Evolutionary conservation across 352 stramenopile species (phyloP), one percentile per base, ranked within the genome.

Genomic region (Pythium rishiriense): DNA sequence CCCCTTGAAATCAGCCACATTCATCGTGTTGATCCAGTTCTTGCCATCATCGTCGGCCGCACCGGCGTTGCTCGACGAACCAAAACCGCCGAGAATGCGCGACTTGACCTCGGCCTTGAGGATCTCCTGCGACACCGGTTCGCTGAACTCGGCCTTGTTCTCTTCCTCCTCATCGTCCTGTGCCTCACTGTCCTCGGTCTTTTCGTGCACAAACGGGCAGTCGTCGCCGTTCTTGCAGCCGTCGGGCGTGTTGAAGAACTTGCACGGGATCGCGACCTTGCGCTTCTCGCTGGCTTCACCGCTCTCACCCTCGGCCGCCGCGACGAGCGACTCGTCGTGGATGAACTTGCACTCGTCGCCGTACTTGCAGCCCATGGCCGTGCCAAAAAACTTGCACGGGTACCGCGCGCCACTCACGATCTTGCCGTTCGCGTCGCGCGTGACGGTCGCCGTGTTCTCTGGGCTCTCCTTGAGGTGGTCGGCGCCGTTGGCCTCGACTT

Each of bases 51-150:
- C 87, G 6, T 94, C 87, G 22, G 75, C 62, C 14, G 78, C 85
- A 46, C 85, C 85, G 28, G 75, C 83, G 59, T 92, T 94, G 66
- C 78, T 93, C 12, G 81, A 89, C 12, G 82, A 75, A n/a, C 72
- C 83, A 66, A 91, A 90, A 33, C 84, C 77, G 37, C 87, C 85
- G 50, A 96, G 88, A 74, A 96, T 96, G 35, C 87, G 87, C 39
- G 85, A 94, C 70, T 96, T 93, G 61, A 93, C 83, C 33, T 93
- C 81, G 43, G 85, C 83, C 53, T 90, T 88, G 43, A 81, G 81
- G 49, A 93, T 86, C 24, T 76, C 70, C 0, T 86, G 80, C 7
- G 72, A 65, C 22, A 78, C 71, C 9, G 83, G 72, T 28, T 83
- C 58, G 4, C 68, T 64, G 24, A 56, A 66, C 41, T 72, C 66